Conservation (phyloP, 495 filamentous ascomycete genomes). For the Pseudevernia furfuracea region DNA sequence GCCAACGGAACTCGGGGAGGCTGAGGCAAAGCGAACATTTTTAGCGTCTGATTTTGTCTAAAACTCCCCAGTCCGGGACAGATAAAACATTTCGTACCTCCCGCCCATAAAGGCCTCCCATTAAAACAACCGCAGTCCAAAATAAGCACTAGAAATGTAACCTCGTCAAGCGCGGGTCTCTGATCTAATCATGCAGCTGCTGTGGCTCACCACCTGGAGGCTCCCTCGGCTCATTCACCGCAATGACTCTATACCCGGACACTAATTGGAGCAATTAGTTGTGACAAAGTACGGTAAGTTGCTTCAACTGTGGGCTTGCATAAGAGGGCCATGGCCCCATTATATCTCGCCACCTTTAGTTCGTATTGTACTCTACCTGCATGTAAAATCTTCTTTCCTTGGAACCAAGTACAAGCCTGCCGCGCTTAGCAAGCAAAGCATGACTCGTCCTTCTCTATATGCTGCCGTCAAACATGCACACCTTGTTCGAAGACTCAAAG, state of each 20-base stretch:
- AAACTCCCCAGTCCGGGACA: background rate
- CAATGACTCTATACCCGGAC: conserved; percentile 1
- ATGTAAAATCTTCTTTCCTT: background rate
- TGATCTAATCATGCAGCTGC: conserved; percentile 8
- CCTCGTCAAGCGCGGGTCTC: conserved; percentile 5
- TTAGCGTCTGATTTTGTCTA: background rate
- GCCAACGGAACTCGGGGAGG: too few species aligned
- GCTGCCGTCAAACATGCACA: conserved; percentile 22
- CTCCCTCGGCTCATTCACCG: conserved; percentile 6
- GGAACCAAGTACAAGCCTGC: background rate
- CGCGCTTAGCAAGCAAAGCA: conserved; percentile 8
- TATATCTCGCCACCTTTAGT: background rate
- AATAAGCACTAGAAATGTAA: conserved; percentile 12
- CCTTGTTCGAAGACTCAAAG: conserved; percentile 22
- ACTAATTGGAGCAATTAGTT: background rate
- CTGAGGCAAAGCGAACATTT: too few species aligned
- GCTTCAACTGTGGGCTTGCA: conserved; percentile 4
- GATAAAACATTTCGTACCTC: background rate
- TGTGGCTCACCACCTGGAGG: background rate
- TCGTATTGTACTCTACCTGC: conserved; percentile 8
- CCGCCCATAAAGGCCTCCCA: background rate
- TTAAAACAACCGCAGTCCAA: conserved; percentile 4
- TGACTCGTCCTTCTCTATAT: conserved; percentile 23
- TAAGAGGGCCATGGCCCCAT: conserved; percentile 10
- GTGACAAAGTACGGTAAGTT: background rate